phyloP scores from a whole-genome alignment of 345 rosid genomes.

The Rubroshorea leprosula region DNA sequence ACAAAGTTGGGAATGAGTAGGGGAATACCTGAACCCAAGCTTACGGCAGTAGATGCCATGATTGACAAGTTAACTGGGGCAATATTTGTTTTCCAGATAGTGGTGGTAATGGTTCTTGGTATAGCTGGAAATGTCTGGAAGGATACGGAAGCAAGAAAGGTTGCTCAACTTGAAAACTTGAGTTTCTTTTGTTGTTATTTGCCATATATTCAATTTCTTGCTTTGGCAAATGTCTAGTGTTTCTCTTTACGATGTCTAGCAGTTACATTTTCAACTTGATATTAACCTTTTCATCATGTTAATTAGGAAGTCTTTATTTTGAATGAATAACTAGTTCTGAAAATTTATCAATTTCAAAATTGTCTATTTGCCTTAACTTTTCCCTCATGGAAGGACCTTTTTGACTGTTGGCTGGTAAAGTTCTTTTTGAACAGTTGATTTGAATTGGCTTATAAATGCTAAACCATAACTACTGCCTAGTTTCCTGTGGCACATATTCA shows the following conservation, averaged over 20 bases:
- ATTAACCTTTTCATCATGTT: background rate
- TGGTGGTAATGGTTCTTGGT: constrained; percentile 89
- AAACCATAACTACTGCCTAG: too few relatives aligned
- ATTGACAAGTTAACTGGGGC: constrained; percentile 99
- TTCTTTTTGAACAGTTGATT: too few relatives aligned
- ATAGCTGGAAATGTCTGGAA: constrained; percentile 98
- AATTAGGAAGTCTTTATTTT: background rate
- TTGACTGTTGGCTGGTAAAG: too few relatives aligned
- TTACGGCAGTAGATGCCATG: constrained; percentile 99
- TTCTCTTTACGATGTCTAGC: background rate
- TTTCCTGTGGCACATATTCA: too few relatives aligned
- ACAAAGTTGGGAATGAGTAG: constrained; percentile 98
- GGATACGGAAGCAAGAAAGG: constrained; percentile 97
- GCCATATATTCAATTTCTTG: background rate
- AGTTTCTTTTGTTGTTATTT: constrained; percentile 1
- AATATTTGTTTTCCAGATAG: constrained; percentile 94
- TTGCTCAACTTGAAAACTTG: constrained; percentile 24
- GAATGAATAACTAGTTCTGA: too few relatives aligned
- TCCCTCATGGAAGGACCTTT: too few relatives aligned
- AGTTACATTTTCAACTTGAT: background rate
- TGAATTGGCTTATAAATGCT: too few relatives aligned
- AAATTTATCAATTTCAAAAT: too few relatives aligned
- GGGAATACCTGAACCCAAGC: constrained; percentile 97
- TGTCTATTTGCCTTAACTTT: too few relatives aligned
- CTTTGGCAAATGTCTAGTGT: background rate